These are phyloP conservation scores for Tulasnella sp. DNA, from an alignment of 768 basidiomycete genomes.

Conservation along the genomic window DNA sequence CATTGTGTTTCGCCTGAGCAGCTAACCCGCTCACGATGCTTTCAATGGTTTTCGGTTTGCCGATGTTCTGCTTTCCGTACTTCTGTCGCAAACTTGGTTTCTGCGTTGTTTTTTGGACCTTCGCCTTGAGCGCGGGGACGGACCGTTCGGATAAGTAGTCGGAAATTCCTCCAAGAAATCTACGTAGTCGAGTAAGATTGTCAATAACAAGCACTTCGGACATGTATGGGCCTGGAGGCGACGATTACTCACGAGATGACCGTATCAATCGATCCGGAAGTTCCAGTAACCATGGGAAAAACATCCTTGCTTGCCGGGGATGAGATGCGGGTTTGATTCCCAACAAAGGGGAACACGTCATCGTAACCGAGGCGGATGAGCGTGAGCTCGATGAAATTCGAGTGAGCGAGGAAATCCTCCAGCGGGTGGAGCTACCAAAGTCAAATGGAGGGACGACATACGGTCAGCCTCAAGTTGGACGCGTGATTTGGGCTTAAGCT, in stretches of 20 bases:
- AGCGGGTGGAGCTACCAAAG: not conserved
- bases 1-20: not conserved
- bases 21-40: not conserved
- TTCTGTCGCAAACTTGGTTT: not conserved
- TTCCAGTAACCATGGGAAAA: conserved; percentile 23
- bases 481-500: not conserved
- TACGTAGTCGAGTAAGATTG: not conserved
- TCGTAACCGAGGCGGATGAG: conserved; percentile 7
- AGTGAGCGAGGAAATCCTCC: conserved; percentile 26
- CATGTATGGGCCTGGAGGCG: not conserved
- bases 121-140: not conserved
- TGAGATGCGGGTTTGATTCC: conserved; percentile 3
- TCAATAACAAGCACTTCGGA: not conserved
- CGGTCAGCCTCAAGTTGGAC: not conserved
- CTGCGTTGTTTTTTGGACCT: not conserved
- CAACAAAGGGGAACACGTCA: conserved; percentile 25
- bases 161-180: conserved; percentile 11
- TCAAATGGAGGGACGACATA: not conserved
- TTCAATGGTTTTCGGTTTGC: not conserved
- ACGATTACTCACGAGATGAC: not conserved
- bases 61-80: not conserved
- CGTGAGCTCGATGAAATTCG: conserved; percentile 24
- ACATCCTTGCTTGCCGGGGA: conserved; percentile 11
- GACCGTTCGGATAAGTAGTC: conserved; percentile 21
- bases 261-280: conserved; percentile 7